phyloP scores from a whole-genome alignment of 225 moss, liverwort and hornwort genomes.

The Climacium dendroides region DNA sequence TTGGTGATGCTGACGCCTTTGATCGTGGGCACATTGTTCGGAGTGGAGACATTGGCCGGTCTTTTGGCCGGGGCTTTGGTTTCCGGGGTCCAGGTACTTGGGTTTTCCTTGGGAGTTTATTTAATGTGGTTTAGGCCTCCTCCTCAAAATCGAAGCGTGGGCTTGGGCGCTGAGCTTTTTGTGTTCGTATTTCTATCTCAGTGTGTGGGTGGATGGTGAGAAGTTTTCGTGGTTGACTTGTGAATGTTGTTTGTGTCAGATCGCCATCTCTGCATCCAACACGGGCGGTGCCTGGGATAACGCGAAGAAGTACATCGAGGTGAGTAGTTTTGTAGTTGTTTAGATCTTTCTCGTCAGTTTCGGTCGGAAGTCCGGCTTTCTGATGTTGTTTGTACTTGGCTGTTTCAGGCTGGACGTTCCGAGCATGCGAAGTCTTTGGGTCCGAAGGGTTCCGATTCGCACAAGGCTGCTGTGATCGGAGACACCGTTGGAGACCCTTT shows the following conservation, averaged over 20 bases:
- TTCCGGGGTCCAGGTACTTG: conserved; percentile 66
- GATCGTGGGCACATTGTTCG: conserved; percentile 75
- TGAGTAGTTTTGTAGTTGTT: neutral
- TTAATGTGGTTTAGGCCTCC: too few relatives aligned
- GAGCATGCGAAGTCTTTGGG: conserved; percentile 47
- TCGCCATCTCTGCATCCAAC: conserved; percentile 54
- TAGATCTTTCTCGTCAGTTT: too few relatives aligned
- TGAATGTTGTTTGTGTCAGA: neutral
- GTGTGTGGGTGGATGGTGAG: too few relatives aligned
- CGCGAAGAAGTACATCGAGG: conserved; percentile 72
- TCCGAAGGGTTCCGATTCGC: conserved; percentile 56
- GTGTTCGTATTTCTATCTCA: fast-evolving
- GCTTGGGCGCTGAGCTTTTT: too few relatives aligned
- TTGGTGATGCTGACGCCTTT: conserved; percentile 83
- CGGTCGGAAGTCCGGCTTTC: fast-evolving
- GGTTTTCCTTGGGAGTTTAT: too few relatives aligned
- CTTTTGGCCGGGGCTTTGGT: conserved; percentile 84
- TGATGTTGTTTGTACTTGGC: neutral
- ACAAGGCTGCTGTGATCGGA: conserved; percentile 61
- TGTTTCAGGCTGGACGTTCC: conserved; percentile 33
- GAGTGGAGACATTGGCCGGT: conserved; percentile 71
- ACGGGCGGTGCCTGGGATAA: conserved; percentile 70
- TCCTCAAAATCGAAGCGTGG: neutral
- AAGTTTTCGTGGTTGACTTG: fast-evolving
- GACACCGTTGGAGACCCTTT: conserved; percentile 65